These are phyloP conservation scores for Pouteria campechiana DNA, from an alignment of 179 eudicot genomes.

Conservation along the genomic window DNA sequence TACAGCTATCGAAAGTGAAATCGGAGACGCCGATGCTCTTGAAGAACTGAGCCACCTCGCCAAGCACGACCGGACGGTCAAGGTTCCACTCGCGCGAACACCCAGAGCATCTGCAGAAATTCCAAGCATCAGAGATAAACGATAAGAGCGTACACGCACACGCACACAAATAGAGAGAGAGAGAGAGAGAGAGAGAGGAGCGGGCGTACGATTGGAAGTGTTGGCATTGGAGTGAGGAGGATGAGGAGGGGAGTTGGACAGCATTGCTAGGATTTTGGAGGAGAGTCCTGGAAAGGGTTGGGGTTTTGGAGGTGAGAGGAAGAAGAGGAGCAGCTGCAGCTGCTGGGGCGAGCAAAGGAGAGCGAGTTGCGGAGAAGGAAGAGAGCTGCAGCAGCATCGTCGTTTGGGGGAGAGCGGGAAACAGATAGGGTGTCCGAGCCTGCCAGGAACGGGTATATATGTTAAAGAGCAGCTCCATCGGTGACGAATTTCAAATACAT, in stretches of 20 bases:
- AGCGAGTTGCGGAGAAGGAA: too few relatives aligned
- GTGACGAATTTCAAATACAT: too few relatives aligned
- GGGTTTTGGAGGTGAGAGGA: too few relatives aligned
- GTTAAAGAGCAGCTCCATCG: too few relatives aligned
- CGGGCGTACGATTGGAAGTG: slow-evolving; percentile 70
- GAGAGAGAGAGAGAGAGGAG: not conserved
- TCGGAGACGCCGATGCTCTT: slow-evolving; percentile 46
- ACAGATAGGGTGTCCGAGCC: too few relatives aligned
- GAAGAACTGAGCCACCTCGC: slow-evolving; percentile 64
- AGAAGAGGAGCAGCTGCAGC: too few relatives aligned
- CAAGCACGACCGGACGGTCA: slow-evolving; percentile 61
- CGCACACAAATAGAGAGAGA: not conserved
- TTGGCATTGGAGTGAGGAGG: slow-evolving; percentile 78
- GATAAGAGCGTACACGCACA: not conserved
- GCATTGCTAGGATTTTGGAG: too few relatives aligned
- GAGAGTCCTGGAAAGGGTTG: too few relatives aligned
- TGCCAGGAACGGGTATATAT: too few relatives aligned
- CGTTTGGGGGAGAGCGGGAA: too few relatives aligned
- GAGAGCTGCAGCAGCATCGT: too few relatives aligned
- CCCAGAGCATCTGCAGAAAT: slow-evolving; percentile 65
- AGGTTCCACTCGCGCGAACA: slow-evolving; percentile 76
- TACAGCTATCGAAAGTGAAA: slow-evolving; percentile 64
- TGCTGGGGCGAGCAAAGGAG: too few relatives aligned
- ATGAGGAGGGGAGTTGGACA: slow-evolving; percentile 39
- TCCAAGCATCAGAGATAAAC: not conserved